Base-by-base conservation (phyloP, 2,329 filamentous ascomycete genomes). In the Cyclaneusma minus region DNA sequence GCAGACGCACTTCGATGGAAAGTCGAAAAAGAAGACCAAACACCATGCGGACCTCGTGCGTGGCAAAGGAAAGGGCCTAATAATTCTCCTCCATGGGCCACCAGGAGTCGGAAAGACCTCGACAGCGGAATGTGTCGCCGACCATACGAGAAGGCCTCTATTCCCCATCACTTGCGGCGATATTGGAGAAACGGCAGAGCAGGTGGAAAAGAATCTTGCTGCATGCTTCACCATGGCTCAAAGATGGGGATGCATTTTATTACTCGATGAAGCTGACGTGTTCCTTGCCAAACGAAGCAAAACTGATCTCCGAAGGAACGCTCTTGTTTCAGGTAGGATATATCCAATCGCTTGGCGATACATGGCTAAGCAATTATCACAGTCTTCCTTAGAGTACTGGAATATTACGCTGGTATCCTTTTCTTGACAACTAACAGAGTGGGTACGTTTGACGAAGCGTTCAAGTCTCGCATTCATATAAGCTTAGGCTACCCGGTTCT, bases 201-300 rank as follows among this genome's bases (percentile, higher is more conserved):
- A 44, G 4, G 46, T 67, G 4, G 60, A 62, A n/a, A 41, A 49
- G n/a, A 55, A 57, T 21, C 43, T 69, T 29, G 53, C 55, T 29
- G 46, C 49, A 16, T 50, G 55, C 16, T 61, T 68, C 21, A 47
- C 54, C 30, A 53, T 63, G 31, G 61, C 59, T 3, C 51, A 54
- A 1, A 51, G 52, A 10, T 68, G 63, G 62, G 52, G 56, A 13
- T 60, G 58, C 6, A 55, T 66, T 5, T 42, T 66, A 12, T 46
- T 68, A 4, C 51, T 66, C 3, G 62, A 65, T 34, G 62, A 65
- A 42, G 60, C 60, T 6, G 62, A 65, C 32, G 58, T 66, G 3
- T 66, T 64, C 41, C 37, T 55, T 7, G 48, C 54, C 31, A 38
- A 41, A 3, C 41, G 52, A 3, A 29, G 35, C 5, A 34, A 34